A percentile compares a stretch with the other conserved stretches of the same genome.
phyloP scores from a whole-genome alignment of 306 rosid species.

The Malus sieversii region DNA sequence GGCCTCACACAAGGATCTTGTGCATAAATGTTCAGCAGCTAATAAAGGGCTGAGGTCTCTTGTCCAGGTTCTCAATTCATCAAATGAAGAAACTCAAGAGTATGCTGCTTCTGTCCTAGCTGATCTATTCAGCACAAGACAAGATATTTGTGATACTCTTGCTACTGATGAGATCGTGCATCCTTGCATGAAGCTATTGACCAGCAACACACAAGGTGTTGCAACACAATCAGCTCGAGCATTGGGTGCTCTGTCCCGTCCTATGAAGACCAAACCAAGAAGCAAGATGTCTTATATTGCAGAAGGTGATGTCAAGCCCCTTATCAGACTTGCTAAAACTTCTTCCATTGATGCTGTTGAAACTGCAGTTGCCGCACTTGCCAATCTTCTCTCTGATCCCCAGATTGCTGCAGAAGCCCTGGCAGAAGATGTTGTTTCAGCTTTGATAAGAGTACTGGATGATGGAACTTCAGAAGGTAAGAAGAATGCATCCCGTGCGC shows the following conservation, averaged over 20 bases:
- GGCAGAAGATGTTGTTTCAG: slow-evolving; percentile 72
- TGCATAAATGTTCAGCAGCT: slow-evolving; percentile 74
- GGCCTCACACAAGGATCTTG: slow-evolving; percentile 68
- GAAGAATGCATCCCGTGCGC: slow-evolving; percentile 82
- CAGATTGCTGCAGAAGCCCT: slow-evolving; percentile 75
- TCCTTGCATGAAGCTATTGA: slow-evolving; percentile 89
- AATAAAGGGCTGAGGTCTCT: slow-evolving; percentile 76
- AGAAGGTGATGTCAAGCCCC: slow-evolving; percentile 75
- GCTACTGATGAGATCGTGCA: slow-evolving; percentile 80
- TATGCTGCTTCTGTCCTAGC: slow-evolving; percentile 87
- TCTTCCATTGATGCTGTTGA: slow-evolving; percentile 79
- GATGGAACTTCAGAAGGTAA: slow-evolving; percentile 82
- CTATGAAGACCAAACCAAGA: slow-evolving; percentile 53
- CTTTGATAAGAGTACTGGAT: slow-evolving; percentile 68
- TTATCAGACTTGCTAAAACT: slow-evolving; percentile 85
- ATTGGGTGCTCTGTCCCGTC: slow-evolving; percentile 77
- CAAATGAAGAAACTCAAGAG: slow-evolving; percentile 80
- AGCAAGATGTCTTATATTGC: slow-evolving; percentile 62
- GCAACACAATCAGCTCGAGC: slow-evolving; percentile 96
- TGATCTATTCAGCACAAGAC: slow-evolving; percentile 75
- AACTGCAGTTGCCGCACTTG: slow-evolving; percentile 91
- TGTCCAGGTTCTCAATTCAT: slow-evolving; percentile 74
- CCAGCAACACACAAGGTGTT: slow-evolving; percentile 76
- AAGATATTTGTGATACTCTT: slow-evolving; percentile 83
- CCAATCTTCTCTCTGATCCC: slow-evolving; percentile 84